Evolutionary conservation across 768 basidiomycete genomes (phyloP), one percentile per base, ranked within the genome.

Genomic region (Hygrocybe coccinea): DNA sequence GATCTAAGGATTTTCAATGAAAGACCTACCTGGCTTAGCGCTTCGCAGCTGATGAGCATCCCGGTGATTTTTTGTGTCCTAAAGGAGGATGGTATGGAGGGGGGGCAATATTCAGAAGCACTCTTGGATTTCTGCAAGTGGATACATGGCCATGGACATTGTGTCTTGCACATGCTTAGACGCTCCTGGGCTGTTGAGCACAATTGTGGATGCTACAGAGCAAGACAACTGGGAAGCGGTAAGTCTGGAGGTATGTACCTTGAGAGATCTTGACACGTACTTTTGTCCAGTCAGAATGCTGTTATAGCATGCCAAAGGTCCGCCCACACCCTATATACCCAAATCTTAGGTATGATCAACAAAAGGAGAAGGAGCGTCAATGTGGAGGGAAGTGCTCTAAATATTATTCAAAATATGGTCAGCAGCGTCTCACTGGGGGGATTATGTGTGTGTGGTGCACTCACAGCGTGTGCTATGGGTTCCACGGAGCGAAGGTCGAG

Each of bases 291-390:
- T 14, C 46, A 25, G 46, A n/a, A 21, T 47, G 46, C 24, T 47
- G 46, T 21, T 47, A 47, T 25, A 47, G 46, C 25, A 47, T 47
- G 46, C 46, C 46, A 22, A 21, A 47, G 46, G 21, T 47, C 21
- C 46, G 46, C 15, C 17, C 11, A 21, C 24, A n/a, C 17, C 46
- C 46, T 14, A 47, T 22, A 47, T 47, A 47, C 25, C 46, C 46
- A 47, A 12, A 21, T 12, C 46, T 47, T 15, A 17, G 21, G 24
- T 25, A 47, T n/a, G 46, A 47, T 47, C 46, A 47, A 21, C 17
- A 21, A 21, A 29, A 29, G 14, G 46, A 21, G 15, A 47, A 29
- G 29, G 29, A 29, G 29, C 29, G 8, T 29, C 29, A 46, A 9
- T 17, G 44, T 9, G 44, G 44, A 8, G 44, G 22, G 21, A 47